Evolutionary conservation across 805 yeast species (phyloP).

Genomic region (Soucietia sequanensis): DNA sequence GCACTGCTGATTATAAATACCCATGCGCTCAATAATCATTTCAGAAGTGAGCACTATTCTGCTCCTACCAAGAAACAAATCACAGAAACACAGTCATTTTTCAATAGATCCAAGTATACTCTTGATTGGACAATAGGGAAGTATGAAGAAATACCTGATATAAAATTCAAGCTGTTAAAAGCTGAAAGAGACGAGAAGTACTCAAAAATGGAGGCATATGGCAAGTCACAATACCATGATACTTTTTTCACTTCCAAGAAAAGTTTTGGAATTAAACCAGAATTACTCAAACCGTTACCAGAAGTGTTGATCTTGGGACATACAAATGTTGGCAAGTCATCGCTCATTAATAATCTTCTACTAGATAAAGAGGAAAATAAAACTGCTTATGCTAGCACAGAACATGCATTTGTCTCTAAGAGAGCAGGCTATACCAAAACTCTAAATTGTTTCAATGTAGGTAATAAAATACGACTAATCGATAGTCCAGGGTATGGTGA

Average conservation of each 20-base stretch:
- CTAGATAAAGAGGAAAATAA: slow-evolving; percentile 32
- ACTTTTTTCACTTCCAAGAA: slow-evolving; percentile 16
- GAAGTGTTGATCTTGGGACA: slow-evolving; percentile 78
- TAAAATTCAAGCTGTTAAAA: slow-evolving; percentile 28
- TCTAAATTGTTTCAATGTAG: slow-evolving; percentile 69
- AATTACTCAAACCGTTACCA: slow-evolving; percentile 44
- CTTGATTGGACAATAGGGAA: slow-evolving; percentile 62
- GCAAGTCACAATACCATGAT: slow-evolving; percentile 18
- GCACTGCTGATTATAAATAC: slow-evolving; percentile 20
- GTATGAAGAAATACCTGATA: slow-evolving; percentile 59
- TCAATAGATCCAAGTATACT: slow-evolving; percentile 44
- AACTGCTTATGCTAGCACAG: slow-evolving; percentile 20
- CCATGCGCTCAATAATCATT: slow-evolving; percentile 15
- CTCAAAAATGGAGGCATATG: slow-evolving; percentile 21
- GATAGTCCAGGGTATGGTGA: slow-evolving; percentile 93
- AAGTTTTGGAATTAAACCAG: slow-evolving; percentile 35
- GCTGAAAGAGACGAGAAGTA: slow-evolving; percentile 13
- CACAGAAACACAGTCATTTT: slow-evolving; percentile 28
- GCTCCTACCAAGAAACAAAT: slow-evolving; percentile 12
- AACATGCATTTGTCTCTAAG: slow-evolving; percentile 54
- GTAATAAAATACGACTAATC: slow-evolving; percentile 60
- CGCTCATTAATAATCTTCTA: slow-evolving; percentile 63
- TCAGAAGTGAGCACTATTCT: slow-evolving; percentile 13
- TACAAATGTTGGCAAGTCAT: slow-evolving; percentile 85
- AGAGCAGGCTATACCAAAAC: slow-evolving; percentile 61